Percentiles rank a stretch among this genome's conserved stretches.
Conservation (phyloP, 1,284 basidiomycete species). For the Marasmius fiardii region DNA sequence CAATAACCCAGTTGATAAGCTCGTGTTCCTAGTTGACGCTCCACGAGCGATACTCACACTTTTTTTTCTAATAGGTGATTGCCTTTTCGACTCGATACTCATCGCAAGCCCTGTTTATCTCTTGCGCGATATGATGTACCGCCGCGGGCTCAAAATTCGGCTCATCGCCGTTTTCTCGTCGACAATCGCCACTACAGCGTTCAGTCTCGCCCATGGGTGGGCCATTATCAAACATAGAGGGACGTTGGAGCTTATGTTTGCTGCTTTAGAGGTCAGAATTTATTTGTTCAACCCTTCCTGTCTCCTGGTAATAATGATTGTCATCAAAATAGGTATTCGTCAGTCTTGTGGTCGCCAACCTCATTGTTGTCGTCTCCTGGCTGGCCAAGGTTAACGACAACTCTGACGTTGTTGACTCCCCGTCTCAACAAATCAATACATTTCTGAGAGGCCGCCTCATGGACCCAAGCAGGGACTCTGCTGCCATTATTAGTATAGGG, state of each 20-base stretch:
- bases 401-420: too few relatives aligned
- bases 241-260: slow-evolving; percentile 17
- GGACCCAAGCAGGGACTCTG: too few relatives aligned
- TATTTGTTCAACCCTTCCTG: not conserved
- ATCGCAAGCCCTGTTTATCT: slow-evolving; percentile 19
- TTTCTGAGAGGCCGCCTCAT: too few relatives aligned
- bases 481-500: too few relatives aligned
- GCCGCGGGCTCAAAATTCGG: slow-evolving; percentile 19
- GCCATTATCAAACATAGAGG: slow-evolving; percentile 16
- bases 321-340: slow-evolving; percentile 15
- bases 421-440: too few relatives aligned
- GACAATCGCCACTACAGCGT: slow-evolving; percentile 19
- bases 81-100: slow-evolving; percentile 20
- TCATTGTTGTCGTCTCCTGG: slow-evolving; percentile 20
- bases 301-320: not conserved
- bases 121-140: slow-evolving; percentile 17
- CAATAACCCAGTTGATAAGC: slow-evolving; percentile 21
- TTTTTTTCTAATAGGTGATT: slow-evolving; percentile 15
- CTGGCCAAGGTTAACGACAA: not conserved
- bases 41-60: not conserved
- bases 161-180: slow-evolving; percentile 23
- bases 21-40: not conserved
- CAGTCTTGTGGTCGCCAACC: slow-evolving; percentile 19
- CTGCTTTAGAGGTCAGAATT: slow-evolving; percentile 18
- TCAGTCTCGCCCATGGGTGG: slow-evolving; percentile 21